Evolutionary conservation across 2,329 filamentous ascomycete species (phyloP).

Genomic region (Xylaria sp.): DNA sequence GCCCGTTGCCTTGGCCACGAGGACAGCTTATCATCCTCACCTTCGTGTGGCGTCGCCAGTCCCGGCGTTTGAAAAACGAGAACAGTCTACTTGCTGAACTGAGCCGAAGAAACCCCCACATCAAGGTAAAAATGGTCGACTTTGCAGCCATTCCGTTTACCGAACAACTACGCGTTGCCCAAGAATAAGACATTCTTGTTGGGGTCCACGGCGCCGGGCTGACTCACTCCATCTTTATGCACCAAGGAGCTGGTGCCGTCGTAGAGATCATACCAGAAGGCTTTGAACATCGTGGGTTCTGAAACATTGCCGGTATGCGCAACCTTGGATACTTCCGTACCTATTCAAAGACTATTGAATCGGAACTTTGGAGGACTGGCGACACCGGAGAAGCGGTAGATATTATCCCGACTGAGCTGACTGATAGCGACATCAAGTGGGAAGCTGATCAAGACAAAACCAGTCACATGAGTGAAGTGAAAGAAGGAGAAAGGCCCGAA

Average conservation of each 20-base stretch:
- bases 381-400: not conserved
- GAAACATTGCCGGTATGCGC: slow-evolving; percentile 48
- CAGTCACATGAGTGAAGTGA: not conserved
- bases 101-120: slow-evolving; percentile 31
- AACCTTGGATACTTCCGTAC: slow-evolving; percentile 47
- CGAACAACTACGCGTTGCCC: slow-evolving; percentile 45
- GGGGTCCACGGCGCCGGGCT: slow-evolving; percentile 52
- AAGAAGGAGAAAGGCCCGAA: slow-evolving; percentile 28
- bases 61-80: slow-evolving; percentile 41
- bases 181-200: slow-evolving; percentile 48
- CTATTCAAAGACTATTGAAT: slow-evolving; percentile 36
- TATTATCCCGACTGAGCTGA: too few relatives aligned
- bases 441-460: not conserved
- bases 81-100: slow-evolving; percentile 39
- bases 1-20: slow-evolving; percentile 1
- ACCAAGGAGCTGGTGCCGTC: slow-evolving; percentile 40
- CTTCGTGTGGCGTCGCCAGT: slow-evolving; percentile 45
- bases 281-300: slow-evolving; percentile 46
- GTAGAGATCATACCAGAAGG: slow-evolving; percentile 50
- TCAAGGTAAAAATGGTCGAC: slow-evolving; percentile 44
- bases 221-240: slow-evolving; percentile 50
- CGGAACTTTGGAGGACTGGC: not conserved
- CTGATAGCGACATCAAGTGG: not conserved
- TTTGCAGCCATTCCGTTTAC: slow-evolving; percentile 46
- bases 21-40: slow-evolving; percentile 40